A percentile compares a stretch with the other conserved stretches of the same genome.
Evolutionary conservation across 2,329 filamentous ascomycete genomes (phyloP).

Genomic region (Fusarium mexicanum): DNA sequence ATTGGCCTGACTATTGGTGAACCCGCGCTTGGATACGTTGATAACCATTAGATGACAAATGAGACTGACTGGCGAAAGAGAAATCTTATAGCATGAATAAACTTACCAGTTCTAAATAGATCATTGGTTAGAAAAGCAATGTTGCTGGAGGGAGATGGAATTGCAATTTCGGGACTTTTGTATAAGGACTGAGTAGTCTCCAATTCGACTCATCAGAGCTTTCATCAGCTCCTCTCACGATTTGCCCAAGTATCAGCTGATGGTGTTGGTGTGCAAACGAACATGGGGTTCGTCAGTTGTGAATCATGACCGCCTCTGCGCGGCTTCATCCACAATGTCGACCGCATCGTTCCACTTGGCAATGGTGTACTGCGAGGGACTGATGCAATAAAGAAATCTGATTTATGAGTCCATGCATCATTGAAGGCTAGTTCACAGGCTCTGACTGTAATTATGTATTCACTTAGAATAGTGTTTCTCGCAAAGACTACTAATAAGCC

Average conservation of each 20-base stretch:
- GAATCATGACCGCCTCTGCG: neutral
- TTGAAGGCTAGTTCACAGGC: rapidly evolving
- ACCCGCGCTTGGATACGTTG: neutral
- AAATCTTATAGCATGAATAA: neutral
- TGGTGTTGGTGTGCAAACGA: neutral
- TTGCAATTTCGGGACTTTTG: neutral
- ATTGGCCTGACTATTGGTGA: neutral
- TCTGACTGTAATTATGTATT: neutral
- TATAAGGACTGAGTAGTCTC: neutral
- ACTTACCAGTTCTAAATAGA: neutral
- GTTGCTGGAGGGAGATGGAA: neutral
- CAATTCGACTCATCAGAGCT: neutral
- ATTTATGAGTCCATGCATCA: too few species aligned
- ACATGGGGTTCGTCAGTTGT: neutral
- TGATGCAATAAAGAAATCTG: too few species aligned
- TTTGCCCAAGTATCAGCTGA: neutral
- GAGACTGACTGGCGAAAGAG: neutral
- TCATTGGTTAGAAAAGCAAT: neutral
- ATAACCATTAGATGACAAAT: neutral
- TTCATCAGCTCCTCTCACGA: neutral
- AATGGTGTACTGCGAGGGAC: neutral
- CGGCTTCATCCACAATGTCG: neutral
- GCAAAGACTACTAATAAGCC: neutral
- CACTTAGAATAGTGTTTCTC: neutral
- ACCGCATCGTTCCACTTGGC: neutral